phyloP scores from a whole-genome alignment of 768 basidiomycete species.

The Asterophora parasitica region DNA sequence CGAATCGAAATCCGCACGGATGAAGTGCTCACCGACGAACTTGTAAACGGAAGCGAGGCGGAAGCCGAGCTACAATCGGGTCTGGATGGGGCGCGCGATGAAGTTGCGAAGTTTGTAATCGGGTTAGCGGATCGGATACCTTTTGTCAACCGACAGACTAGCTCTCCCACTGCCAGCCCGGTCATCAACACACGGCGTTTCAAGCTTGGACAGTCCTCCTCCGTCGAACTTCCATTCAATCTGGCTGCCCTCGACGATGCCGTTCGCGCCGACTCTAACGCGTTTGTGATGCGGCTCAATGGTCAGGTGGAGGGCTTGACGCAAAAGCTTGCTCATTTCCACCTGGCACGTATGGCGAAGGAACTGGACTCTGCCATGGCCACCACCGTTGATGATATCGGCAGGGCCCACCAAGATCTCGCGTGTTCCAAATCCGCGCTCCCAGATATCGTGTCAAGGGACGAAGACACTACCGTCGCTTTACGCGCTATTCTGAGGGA shows the following conservation, averaged over 20 bases:
- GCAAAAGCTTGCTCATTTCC: slow-evolving; percentile 43
- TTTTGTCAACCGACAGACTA: slow-evolving; percentile 44
- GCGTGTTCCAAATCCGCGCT: slow-evolving; percentile 32
- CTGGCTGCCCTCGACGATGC: slow-evolving; percentile 54
- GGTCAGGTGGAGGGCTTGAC: slow-evolving; percentile 49
- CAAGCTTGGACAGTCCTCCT: slow-evolving; percentile 28
- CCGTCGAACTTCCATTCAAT: slow-evolving; percentile 50
- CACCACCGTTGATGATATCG: slow-evolving; percentile 33
- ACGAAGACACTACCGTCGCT: slow-evolving; percentile 25
- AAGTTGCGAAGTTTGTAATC: slow-evolving; percentile 45
- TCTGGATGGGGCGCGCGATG: slow-evolving; percentile 33
- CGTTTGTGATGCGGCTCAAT: slow-evolving; percentile 58
- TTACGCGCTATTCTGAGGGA: slow-evolving; percentile 33
- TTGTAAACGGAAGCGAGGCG: slow-evolving; percentile 23
- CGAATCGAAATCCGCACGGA: slow-evolving; percentile 41
- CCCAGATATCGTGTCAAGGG: slow-evolving; percentile 20
- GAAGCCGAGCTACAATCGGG: slow-evolving; percentile 32
- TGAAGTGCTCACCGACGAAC: slow-evolving; percentile 32
- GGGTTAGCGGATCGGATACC: slow-evolving; percentile 47
- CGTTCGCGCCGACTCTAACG: slow-evolving; percentile 66
- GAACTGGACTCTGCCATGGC: slow-evolving; percentile 42
- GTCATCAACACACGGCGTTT: slow-evolving; percentile 29
- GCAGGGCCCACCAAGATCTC: slow-evolving; percentile 35
- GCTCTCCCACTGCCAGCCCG: slow-evolving; percentile 13
- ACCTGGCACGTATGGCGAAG: slow-evolving; percentile 49